Evolutionary conservation across 495 filamentous ascomycete species (phyloP).

Genomic region (Amorphotheca resinae): DNA sequence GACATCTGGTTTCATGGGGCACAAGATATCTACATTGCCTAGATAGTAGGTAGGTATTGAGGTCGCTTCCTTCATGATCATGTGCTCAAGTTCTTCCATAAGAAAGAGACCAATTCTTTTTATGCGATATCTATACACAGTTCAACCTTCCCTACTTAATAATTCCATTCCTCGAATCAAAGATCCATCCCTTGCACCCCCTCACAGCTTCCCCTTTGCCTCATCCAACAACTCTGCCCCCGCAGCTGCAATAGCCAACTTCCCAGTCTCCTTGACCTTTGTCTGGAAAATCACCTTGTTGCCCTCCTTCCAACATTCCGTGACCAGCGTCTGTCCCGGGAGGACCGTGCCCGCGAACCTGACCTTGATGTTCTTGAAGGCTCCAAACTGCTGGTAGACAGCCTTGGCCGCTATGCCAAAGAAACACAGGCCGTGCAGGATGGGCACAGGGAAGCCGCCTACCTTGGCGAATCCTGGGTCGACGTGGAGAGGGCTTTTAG

Average conservation of each 20-base stretch:
- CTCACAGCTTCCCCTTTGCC: not conserved
- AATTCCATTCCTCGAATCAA: not conserved
- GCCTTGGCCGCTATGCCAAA: constrained; percentile 88
- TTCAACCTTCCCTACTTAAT: no score
- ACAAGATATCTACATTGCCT: no score
- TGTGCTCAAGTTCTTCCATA: no score
- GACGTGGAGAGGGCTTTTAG: constrained; percentile 62
- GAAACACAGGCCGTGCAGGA: constrained; percentile 92
- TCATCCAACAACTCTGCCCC: constrained; percentile 57
- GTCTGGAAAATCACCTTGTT: constrained; percentile 82
- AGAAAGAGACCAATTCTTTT: not conserved
- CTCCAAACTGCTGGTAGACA: constrained; percentile 70
- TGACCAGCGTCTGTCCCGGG: constrained; percentile 86
- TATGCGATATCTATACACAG: no score
- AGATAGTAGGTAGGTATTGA: no score
- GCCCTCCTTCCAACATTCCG: constrained; percentile 98
- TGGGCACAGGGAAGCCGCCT: constrained; percentile 90
- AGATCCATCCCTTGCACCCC: not conserved
- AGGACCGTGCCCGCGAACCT: constrained; percentile 86
- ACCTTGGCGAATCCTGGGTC: constrained; percentile 91
- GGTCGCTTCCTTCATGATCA: no score
- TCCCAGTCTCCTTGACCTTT: constrained; percentile 92
- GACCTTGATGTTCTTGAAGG: constrained; percentile 91
- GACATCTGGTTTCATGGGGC: no score
- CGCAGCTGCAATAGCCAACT: constrained; percentile 76